Conservation (phyloP, 1,139 yeast genomes). For the Meyerozyma sp. region DNA sequence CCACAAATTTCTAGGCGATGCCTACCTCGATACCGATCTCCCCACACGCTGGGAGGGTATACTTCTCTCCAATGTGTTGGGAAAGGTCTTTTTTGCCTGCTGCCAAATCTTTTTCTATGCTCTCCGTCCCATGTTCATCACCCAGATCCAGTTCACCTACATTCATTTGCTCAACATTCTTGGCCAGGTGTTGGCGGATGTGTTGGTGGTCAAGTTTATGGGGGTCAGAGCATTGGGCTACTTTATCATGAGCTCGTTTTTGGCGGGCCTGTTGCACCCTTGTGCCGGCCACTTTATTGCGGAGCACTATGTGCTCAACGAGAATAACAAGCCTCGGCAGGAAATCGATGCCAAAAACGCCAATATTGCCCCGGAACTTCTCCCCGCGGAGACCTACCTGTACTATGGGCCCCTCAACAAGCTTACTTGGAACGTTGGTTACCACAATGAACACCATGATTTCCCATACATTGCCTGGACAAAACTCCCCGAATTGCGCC, state of each 20-base stretch:
- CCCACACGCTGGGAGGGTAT: constrained; percentile 78
- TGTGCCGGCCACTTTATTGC: constrained; percentile 95
- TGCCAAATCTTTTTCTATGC: constrained; percentile 89
- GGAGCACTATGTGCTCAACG: constrained; percentile 75
- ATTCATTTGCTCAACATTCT: constrained; percentile 67
- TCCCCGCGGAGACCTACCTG: constrained; percentile 78
- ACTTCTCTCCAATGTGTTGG: constrained; percentile 68
- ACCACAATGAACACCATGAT: constrained; percentile 93
- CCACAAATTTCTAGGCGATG: constrained; percentile 89
- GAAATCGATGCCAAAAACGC: constrained; percentile 13
- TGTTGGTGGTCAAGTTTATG: constrained; percentile 48
- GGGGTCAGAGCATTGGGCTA: constrained; percentile 64
- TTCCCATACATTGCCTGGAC: constrained; percentile 94
- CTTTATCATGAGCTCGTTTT: constrained; percentile 69
- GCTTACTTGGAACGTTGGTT: constrained; percentile 88
- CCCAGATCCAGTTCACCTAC: constrained; percentile 67
- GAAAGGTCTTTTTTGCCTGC: constrained; percentile 87
- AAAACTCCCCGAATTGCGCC: constrained; percentile 58
- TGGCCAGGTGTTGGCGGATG: constrained; percentile 57
- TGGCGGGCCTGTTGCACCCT: constrained; percentile 91
- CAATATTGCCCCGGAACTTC: constrained; percentile 22
- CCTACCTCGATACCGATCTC: constrained; percentile 75
- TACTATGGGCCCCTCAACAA: constrained; percentile 77
- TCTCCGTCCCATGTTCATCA: constrained; percentile 80
- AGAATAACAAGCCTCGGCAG: constrained; percentile 43